Base-by-base conservation (phyloP, 257 asterid species). In the Ballota nigra region DNA sequence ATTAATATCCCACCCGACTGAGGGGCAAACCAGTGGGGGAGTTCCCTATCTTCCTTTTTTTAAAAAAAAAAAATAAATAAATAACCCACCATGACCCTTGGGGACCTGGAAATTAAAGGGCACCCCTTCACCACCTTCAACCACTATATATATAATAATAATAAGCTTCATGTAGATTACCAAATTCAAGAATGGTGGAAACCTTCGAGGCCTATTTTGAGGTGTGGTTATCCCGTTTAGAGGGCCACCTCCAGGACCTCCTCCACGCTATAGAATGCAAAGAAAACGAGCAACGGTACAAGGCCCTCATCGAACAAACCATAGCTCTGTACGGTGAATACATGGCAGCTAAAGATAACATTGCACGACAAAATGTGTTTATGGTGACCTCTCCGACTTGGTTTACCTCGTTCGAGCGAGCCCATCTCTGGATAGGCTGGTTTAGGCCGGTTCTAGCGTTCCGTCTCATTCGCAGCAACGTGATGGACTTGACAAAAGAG, bases 361-460 rank as follows among this genome's bases (percentile, higher is more conserved):
- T 72, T 31, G 64, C 45, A 1, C 47, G 24, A 5, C 78, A 83
- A 12, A 53, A 81, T n/a, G 86, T 79, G 36, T 83, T 83, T 55
- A 18, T 81, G 3, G 79, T 79, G 15, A 57, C 79, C 2, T 2
- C 61, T 2, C 85, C 88, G 0, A 36, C 75, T 1, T 81, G 86
- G 88, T 57, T 81, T 0, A 81, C 70, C 66, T 59, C 84, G 0
- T 77, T 65, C 2, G 85, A 83, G 73, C 45, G 68, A 0, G 18
- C 62, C 22, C 56, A 76, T 36, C 73, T 80, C 2, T 85, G 87
- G 84, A 59, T 85, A 1, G 82, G 80, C 1, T 82, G 87, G 2
- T 81, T 74, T 18, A 66, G 80, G 76, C 84, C 82, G 0, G 67
- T 75, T 0, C 31, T 74, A 12, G 80, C 75, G 3, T 57, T 77